Evolutionary conservation across 2,329 filamentous ascomycete species (phyloP).

Genomic region (Sarocladiaceae sp.): DNA sequence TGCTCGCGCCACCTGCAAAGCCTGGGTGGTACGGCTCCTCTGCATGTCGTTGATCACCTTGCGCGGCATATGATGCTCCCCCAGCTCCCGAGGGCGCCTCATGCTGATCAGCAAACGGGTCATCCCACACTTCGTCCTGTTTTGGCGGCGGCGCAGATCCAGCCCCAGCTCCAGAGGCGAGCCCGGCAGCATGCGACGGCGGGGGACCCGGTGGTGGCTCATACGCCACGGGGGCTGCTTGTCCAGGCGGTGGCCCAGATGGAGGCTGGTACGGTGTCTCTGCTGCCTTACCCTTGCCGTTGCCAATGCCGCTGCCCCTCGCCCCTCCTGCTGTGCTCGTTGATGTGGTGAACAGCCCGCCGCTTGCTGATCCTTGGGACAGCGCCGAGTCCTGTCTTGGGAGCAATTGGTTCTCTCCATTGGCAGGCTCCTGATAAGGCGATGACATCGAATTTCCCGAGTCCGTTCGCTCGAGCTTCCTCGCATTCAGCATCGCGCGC

Average conservation of each 20-base stretch:
- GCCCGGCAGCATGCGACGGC: neutral
- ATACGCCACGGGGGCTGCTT: constrained; percentile 16
- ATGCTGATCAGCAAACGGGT: constrained; percentile 28
- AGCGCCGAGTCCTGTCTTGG: constrained; percentile 1
- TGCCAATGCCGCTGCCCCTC: constrained; percentile 12
- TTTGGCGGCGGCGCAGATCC: neutral
- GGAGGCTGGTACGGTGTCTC: constrained; percentile 17
- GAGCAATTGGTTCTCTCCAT: constrained; percentile 2
- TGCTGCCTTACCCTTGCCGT: constrained; percentile 30
- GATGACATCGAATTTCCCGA: constrained; percentile 18
- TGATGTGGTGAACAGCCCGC: neutral
- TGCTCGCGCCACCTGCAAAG: constrained; percentile 14
- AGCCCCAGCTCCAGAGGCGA: constrained; percentile 3
- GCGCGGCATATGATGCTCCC: neutral
- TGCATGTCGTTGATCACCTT: constrained; percentile 18
- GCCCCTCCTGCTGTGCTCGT: constrained; percentile 11
- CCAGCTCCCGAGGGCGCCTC: neutral
- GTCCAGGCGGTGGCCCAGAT: constrained; percentile 1
- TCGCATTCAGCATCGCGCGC: constrained; percentile 62
- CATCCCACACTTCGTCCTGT: constrained; percentile 24
- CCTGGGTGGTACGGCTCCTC: constrained; percentile 34
- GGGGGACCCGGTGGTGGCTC: constrained; percentile 9
- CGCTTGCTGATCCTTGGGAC: constrained; percentile 4
- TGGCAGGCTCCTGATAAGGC: neutral
- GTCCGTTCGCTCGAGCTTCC: constrained; percentile 37